A percentile compares a stretch with the other conserved stretches of the same genome.
phyloP scores from a whole-genome alignment of 306 rosid species.

The barrel medic (Medicago truncatula) region MtrunA17r5.0-ANR NC_053046.1:4787501-4788000 shows the following conservation, averaged over 20 bases:
- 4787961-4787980: too few species aligned
- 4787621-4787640: conserved; percentile 68
- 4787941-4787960: too few species aligned
- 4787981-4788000: too few species aligned
- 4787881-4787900: too few species aligned
- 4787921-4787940: too few species aligned
- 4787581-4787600: conserved; percentile 58
- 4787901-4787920: too few species aligned
- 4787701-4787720: conserved; percentile 92
- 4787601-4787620: conserved; percentile 80
- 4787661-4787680: conserved; percentile 70
- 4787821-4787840: too few species aligned
- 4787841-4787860: too few species aligned
- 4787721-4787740: conserved; percentile 98
- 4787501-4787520: too few species aligned
- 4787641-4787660: conserved; percentile 46
- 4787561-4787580: neutral
- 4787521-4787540: too few species aligned
- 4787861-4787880: too few species aligned
- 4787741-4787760: conserved; percentile 55
- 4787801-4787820: neutral
- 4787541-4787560: too few species aligned
- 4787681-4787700: conserved; percentile 83
- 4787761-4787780: conserved; percentile 12
- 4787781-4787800: neutral